phyloP scores from a whole-genome alignment of 495 filamentous ascomycete genomes.

The Penicillium macrosclerotiorum region DNA sequence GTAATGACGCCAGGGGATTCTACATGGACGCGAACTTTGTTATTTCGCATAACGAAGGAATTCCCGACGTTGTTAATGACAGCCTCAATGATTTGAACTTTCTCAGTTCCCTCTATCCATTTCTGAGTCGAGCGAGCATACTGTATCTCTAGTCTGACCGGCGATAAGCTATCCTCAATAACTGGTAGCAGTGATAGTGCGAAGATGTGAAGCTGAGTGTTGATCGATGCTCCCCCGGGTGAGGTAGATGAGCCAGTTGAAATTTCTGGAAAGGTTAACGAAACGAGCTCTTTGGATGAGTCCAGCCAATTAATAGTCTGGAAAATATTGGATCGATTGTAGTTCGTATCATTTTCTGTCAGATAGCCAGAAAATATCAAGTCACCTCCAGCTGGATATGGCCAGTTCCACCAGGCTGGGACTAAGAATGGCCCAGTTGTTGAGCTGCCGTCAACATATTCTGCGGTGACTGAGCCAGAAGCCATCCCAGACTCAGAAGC shows the following conservation, averaged over 20 bases:
- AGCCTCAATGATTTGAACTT: slow-evolving; percentile 50
- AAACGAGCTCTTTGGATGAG: slow-evolving; percentile 41
- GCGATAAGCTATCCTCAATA: background rate
- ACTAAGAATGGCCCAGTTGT: slow-evolving; percentile 42
- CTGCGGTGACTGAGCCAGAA: slow-evolving; percentile 44
- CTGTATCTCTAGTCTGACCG: slow-evolving; percentile 35
- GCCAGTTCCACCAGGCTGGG: slow-evolving; percentile 46
- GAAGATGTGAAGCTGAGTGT: slow-evolving; percentile 27
- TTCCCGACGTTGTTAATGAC: slow-evolving; percentile 49
- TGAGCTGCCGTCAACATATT: slow-evolving; percentile 43
- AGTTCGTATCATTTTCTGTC: slow-evolving; percentile 43
- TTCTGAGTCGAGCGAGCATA: slow-evolving; percentile 54
- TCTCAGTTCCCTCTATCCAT: slow-evolving; percentile 39
- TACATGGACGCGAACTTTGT: slow-evolving; percentile 36
- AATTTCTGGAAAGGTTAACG: slow-evolving; percentile 37
- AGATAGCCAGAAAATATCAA: slow-evolving; percentile 48
- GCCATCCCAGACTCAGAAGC: slow-evolving; percentile 44
- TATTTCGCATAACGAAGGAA: slow-evolving; percentile 36
- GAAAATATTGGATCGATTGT: slow-evolving; percentile 53
- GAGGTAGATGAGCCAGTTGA: slow-evolving; percentile 15
- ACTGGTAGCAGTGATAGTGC: slow-evolving; percentile 22
- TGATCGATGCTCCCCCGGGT: slow-evolving; percentile 17
- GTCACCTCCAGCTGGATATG: slow-evolving; percentile 49
- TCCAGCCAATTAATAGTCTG: slow-evolving; percentile 47
- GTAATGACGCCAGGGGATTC: slow-evolving; percentile 37